A percentile compares a stretch with the other conserved stretches of the same genome.
These are phyloP conservation scores for Mycena albidolilacea DNA, from an alignment of 768 basidiomycete genomes.

Conservation along the genomic window DNA sequence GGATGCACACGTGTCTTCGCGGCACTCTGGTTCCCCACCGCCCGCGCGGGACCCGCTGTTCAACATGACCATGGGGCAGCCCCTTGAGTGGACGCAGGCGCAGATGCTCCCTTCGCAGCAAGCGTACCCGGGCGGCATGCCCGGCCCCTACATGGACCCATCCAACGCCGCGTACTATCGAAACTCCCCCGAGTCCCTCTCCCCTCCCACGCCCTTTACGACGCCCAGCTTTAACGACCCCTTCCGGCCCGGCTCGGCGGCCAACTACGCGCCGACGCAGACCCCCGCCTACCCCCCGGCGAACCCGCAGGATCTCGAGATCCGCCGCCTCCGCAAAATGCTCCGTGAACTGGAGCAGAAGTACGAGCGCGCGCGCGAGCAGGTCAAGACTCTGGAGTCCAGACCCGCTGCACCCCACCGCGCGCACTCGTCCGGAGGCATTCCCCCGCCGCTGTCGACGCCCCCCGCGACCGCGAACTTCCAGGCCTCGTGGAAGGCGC, in stretches of 20 bases:
- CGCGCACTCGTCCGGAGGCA: conserved; percentile 32
- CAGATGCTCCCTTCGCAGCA: conserved; percentile 29
- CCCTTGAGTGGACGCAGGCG: conserved; percentile 28
- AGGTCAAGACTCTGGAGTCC: conserved; percentile 63
- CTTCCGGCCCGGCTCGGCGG: conserved; percentile 34
- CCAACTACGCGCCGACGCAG: conserved; percentile 38
- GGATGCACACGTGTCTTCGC: conserved; percentile 57
- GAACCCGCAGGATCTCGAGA: conserved; percentile 61
- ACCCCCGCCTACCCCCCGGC: conserved; percentile 44
- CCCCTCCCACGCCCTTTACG: conserved; percentile 51
- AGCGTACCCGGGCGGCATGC: conserved; percentile 24
- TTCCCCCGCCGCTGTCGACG: conserved; percentile 46
- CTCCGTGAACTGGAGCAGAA: conserved; percentile 77
- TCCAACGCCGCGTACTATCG: conserved; percentile 47
- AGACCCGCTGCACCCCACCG: conserved; percentile 53
- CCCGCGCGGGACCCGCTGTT: conserved; percentile 33
- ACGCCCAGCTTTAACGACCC: conserved; percentile 45
- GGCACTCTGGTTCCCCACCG: conserved; percentile 45
- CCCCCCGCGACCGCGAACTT: conserved; percentile 63
- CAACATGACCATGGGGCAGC: conserved; percentile 36
- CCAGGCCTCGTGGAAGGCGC: conserved; percentile 76
- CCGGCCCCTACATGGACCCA: conserved; percentile 29
- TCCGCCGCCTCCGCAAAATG: conserved; percentile 67
- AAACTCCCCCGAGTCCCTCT: conserved; percentile 56
- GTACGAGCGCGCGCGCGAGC: conserved; percentile 65